These are phyloP conservation scores for Moesziomyces parantarcticus DNA, from an alignment of 1,284 basidiomycete species.

Conservation along the genomic window DNA sequence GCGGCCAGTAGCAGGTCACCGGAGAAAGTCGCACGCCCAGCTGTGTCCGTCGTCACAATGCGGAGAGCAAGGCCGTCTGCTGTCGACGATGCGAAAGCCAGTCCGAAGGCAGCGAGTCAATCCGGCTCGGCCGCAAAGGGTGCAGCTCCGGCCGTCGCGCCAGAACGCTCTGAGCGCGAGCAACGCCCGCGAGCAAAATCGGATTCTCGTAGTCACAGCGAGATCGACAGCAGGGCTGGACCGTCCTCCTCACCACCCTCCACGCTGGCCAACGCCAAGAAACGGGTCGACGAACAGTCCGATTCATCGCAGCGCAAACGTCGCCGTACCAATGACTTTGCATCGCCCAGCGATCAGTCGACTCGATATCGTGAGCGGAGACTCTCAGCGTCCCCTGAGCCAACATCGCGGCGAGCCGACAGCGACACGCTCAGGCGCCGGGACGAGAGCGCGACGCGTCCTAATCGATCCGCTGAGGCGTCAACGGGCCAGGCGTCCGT, in stretches of 20 bases:
- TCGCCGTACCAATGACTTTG: constrained; percentile 35
- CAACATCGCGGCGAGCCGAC: constrained; percentile 3
- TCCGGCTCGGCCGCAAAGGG: not conserved
- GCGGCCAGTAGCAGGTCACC: not conserved
- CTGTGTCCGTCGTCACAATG: constrained; percentile 30
- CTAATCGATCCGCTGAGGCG: not conserved
- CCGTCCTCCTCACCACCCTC: not conserved
- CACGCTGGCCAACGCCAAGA: constrained; percentile 6
- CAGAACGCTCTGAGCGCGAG: not conserved
- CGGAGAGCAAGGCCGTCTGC: constrained; percentile 15
- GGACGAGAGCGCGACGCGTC: constrained; percentile 10
- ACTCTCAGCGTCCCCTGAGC: not conserved
- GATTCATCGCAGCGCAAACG: constrained; percentile 29
- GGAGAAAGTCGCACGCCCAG: constrained; percentile 3
- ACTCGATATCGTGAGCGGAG: constrained; percentile 1
- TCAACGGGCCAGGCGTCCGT: constrained; percentile 2
- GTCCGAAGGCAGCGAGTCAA: not conserved
- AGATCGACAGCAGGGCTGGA: not conserved
- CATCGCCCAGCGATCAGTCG: constrained; percentile 2
- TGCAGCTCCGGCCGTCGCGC: not conserved
- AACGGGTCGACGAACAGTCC: constrained; percentile 4
- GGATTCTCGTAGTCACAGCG: not conserved
- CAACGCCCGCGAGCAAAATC: not conserved
- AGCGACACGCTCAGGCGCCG: not conserved
- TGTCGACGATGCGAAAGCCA: not conserved